Percentiles rank a stretch among this genome's conserved stretches.
These are phyloP conservation scores for Trichoderma sp. DNA, from an alignment of 2,329 filamentous ascomycete species.

Conservation along the genomic window DNA sequence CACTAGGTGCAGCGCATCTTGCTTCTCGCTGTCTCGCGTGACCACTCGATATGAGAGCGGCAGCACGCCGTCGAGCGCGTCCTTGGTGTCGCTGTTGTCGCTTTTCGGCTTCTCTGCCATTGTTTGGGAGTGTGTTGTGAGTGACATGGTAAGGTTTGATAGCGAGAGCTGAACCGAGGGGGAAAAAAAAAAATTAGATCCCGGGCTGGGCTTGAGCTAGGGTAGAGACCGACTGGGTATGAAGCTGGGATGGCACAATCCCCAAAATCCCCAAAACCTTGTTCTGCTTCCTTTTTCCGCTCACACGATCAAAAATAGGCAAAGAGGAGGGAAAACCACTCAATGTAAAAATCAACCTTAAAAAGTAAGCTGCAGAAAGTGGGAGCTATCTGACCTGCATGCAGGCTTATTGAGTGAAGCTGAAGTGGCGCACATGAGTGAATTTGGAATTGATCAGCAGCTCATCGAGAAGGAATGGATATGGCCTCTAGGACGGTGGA, in stretches of 20 bases:
- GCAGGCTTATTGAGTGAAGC: background rate
- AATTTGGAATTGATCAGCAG: constrained; percentile 23
- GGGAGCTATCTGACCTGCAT: background rate
- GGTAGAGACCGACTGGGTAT: background rate
- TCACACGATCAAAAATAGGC: background rate
- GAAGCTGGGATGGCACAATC: background rate
- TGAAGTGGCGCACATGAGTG: background rate
- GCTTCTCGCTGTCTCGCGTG: constrained; percentile 59
- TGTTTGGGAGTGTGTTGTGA: constrained; percentile 28
- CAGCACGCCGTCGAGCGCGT: constrained; percentile 49
- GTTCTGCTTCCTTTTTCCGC: background rate
- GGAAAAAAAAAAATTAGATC: background rate
- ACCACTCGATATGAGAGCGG: constrained; percentile 64
- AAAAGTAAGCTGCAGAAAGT: constrained; percentile 9
- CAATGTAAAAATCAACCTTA: constrained; percentile 24
- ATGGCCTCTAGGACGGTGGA: background rate
- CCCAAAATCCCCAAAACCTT: background rate
- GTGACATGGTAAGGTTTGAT: constrained; percentile 27
- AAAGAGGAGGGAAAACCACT: background rate
- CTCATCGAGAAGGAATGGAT: background rate
- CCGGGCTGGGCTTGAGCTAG: background rate
- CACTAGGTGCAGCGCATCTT: constrained; percentile 71
- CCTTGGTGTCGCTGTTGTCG: constrained; percentile 4
- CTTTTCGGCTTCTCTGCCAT: constrained; percentile 19
- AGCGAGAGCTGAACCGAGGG: background rate